A percentile compares a stretch with the other conserved stretches of the same genome.
These are phyloP conservation scores for Lodderomyces beijingensis DNA, from an alignment of 1,139 yeast genomes.

Conservation along the genomic window DNA sequence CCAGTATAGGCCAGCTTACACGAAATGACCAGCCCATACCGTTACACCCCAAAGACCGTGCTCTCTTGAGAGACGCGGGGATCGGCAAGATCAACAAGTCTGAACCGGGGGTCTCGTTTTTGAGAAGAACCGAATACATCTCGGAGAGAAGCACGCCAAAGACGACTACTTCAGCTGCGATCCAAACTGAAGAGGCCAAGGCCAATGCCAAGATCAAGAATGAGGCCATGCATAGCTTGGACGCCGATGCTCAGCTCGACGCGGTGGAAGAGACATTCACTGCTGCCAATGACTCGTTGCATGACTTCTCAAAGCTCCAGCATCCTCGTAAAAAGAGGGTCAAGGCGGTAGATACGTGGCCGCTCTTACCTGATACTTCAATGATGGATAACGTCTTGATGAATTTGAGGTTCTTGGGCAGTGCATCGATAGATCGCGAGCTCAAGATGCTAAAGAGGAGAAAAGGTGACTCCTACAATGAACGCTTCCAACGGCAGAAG, in stretches of 20 bases:
- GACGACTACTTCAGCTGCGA: conserved; percentile 7
- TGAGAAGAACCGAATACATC: conserved; percentile 92
- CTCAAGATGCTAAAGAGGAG: conserved; percentile 31
- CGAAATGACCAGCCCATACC: conserved; percentile 22
- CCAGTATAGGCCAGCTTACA: conserved; percentile 8
- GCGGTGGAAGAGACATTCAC: conserved; percentile 79
- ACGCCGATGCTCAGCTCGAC: conserved; percentile 60
- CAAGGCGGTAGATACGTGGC: conserved; percentile 76
- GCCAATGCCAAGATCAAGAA: conserved; percentile 17
- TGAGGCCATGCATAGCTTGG: conserved; percentile 29
- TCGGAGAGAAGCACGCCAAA: conserved; percentile 39
- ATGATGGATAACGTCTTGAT: conserved; percentile 76
- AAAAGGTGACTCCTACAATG: conserved; percentile 33
- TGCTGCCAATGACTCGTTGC: conserved; percentile 45
- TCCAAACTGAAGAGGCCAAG: conserved; percentile 13
- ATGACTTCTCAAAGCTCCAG: conserved; percentile 41
- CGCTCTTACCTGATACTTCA: conserved; percentile 83
- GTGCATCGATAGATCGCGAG: conserved; percentile 59
- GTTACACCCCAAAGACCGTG: conserved; percentile 74
- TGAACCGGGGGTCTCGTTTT: conserved; percentile 69
- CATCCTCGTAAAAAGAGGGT: conserved; percentile 79
- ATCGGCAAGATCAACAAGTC: conserved; percentile 45
- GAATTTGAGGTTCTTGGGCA: conserved; percentile 71
- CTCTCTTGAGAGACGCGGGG: conserved; percentile 76
- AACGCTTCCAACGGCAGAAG: conserved; percentile 37